Evolutionary conservation across 345 rosid species (phyloP), one percentile per base, ranked within the genome.

Genomic region (Chamaenerion angustifolium): DNA sequence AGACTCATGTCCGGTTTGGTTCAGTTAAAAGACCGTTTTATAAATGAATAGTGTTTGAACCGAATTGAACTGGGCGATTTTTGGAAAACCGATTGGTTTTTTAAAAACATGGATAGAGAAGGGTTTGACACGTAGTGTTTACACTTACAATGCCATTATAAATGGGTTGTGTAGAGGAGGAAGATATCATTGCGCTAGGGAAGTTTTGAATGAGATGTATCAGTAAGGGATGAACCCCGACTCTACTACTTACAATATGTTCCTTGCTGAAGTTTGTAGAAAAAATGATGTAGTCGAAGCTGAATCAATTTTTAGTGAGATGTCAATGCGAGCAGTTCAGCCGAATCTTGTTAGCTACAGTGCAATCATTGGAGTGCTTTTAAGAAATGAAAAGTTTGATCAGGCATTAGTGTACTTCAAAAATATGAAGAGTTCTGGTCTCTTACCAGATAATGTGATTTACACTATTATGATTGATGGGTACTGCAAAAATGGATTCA

Each of bases 381-480:
- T 62, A 21, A 62, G 66, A 58, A 60, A 44, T 17, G 64, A 64
- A 51, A 40, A 46, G 45, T 45, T 68, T 52, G 63, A 69, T 52
- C 68, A 40, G 62, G 93, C 85, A 4, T 59, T 80, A 17, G 21
- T 54, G 45, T 80, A 80, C 65, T 82, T 76, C 45, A 64, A 57
- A 42, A 48, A 57, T 42, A 71, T 78, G 77, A 76, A 76, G 71
- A 64, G 49, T 37, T 66, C 62, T 17, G 87, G 93, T 15, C 51
- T 85, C 65, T 65, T 75, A 65, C 83, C 81, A 0, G 93, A 88
- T 43, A 77, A 66, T 60, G 87, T 88, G 31, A 64, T 73, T 48
- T 85, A 88, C 68, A 78, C 89, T 2, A 70, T 82, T 63, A 76
- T 88, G 54, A 85, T 88, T 46, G 73, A 82, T 62, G 86, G 93